Percentiles rank a stretch among this genome's conserved stretches.
These are phyloP conservation scores for Leishmania amazonensis DNA, from an alignment of 208 protist genomes.

Conservation along the genomic window DNA sequence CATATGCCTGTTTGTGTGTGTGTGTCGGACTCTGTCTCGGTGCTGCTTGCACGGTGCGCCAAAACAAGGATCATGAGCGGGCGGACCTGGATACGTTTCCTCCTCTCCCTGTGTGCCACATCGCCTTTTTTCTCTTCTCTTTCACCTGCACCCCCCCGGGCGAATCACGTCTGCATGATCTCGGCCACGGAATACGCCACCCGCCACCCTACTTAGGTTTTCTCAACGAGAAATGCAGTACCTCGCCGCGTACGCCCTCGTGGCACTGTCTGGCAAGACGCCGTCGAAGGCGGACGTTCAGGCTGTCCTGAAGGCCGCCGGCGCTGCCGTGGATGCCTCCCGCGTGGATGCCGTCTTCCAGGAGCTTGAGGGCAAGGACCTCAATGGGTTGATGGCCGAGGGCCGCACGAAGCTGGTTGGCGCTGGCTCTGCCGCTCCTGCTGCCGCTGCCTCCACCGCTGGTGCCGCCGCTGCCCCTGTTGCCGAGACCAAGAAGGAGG, in stretches of 20 bases:
- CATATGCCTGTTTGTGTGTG: too few species aligned
- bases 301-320: conserved; percentile 91
- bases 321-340: conserved; percentile 70
- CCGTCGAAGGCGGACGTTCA: conserved; percentile 85
- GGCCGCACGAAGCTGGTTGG: conserved; percentile 90
- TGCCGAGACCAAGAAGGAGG: conserved; percentile 53
- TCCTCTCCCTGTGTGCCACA: conserved; percentile 3
- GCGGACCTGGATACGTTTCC: neutral
- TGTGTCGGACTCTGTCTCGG: neutral
- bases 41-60: neutral
- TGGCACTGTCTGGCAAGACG: conserved; percentile 77
- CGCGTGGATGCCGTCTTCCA: conserved; percentile 75
- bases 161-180: neutral
- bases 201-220: neutral
- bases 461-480: conserved; percentile 49
- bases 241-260: conserved; percentile 93
- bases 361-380: conserved; percentile 91
- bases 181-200: too few species aligned
- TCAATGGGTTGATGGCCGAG: conserved; percentile 84
- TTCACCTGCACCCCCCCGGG: neutral
- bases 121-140: conserved; percentile 1
- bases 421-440: conserved; percentile 45
- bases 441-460: conserved; percentile 38
- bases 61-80: neutral
- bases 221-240: conserved; percentile 82